phyloP scores from a whole-genome alignment of 208 protist genomes.

The Acanthamoeba sp. region DNA sequence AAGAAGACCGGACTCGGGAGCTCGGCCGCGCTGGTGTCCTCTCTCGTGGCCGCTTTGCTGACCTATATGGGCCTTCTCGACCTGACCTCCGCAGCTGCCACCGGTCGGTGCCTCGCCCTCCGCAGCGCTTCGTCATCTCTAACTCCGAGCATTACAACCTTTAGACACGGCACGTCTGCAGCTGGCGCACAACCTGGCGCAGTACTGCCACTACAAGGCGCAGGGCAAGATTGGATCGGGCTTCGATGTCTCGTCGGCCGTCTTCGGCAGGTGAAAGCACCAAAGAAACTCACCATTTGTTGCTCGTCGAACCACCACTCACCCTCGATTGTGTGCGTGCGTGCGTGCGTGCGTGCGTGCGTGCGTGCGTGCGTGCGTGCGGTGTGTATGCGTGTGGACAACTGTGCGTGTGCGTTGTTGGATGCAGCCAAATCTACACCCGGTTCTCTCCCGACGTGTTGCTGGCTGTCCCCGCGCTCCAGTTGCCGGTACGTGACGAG shows the following conservation, averaged over 20 bases:
- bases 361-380: not conserved
- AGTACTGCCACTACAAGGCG: slow-evolving; percentile 95
- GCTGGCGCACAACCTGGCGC: slow-evolving; percentile 93
- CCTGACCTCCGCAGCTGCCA: not conserved
- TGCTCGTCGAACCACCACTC: too few species aligned
- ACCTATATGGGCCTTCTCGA: slow-evolving; percentile 70
- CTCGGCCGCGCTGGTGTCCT: slow-evolving; percentile 95
- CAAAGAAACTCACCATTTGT: too few species aligned
- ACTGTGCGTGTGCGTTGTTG: not conserved
- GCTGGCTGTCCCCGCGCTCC: not conserved
- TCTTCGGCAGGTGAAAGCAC: slow-evolving; percentile 93
- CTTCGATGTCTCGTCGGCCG: slow-evolving; percentile 97
- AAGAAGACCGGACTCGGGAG: slow-evolving; percentile 96
- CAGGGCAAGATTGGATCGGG: slow-evolving; percentile 97
- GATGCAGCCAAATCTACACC: slow-evolving; percentile 65
- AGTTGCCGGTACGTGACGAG: not conserved
- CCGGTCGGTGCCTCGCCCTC: not conserved
- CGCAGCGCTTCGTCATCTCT: too few species aligned
- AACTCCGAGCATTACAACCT: too few species aligned
- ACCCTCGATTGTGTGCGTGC: too few species aligned
- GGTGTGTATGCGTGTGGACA: not conserved
- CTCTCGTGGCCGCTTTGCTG: slow-evolving; percentile 93
- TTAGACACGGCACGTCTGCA: slow-evolving; percentile 4
- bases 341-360: not conserved
- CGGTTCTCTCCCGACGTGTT: slow-evolving; percentile 81